Evolutionary conservation across 1,284 basidiomycete genomes (phyloP), one percentile per base, ranked within the genome.

Genomic region (Ceratobasidium sp.): DNA sequence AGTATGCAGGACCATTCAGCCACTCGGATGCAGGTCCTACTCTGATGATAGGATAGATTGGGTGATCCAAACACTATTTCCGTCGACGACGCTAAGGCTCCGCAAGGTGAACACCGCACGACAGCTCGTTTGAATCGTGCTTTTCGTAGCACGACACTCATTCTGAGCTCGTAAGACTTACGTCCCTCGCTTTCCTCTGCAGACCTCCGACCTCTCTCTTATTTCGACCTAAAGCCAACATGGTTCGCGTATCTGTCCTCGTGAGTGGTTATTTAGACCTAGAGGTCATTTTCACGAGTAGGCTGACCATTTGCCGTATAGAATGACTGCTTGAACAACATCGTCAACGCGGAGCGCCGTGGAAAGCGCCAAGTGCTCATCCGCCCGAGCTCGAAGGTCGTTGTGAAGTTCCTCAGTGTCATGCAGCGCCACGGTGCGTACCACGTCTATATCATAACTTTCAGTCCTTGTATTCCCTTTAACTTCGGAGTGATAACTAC

Each of bases 361-460:
- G 96, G 96, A 82, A 98, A 98, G 88, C 94, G 95, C 80, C 96
- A 98, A 86, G 96, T 98, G 77, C 90, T 98, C 78, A 89, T 98
- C 84, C 91, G 96, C 73, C 96, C 96, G 76, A 95, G 93, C 23
- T 96, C 94, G 77, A 98, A 98, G 86, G 96, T 98, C 83, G 89
- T 98, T 78, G 90, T 98, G 79, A 97, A 97, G 84, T 96, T 97
- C 85, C 86, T 98, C 78, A 91, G 89, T 78, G 96, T 98, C 80
- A 97, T 98, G 94, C 96, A 98, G 84, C 92, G 95, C 79, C 96
- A 98, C 85, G 96, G 96, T 94, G 78, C 86, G 94, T 86, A 26
- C 59, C 72, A 61, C 59, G 54, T 73, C 28, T 30, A 73, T 63
- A 38, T 4, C 4, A 4, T 38, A 11, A 11, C 35, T 11, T 74